Base-by-base conservation (phyloP, 768 basidiomycete genomes). In the Mycena vulgaris region DNA sequence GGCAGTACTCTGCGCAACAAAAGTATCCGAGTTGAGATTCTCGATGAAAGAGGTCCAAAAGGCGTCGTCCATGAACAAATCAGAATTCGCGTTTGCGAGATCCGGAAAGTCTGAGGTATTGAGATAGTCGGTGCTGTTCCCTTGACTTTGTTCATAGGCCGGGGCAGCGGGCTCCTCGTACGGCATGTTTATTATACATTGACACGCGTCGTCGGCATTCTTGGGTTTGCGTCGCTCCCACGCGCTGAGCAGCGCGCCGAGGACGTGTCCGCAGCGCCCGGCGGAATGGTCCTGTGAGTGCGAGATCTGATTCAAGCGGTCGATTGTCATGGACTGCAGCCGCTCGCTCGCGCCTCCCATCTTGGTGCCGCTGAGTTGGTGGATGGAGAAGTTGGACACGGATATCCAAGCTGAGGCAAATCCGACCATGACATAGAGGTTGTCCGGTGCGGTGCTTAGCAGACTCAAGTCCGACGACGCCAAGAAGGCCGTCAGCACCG, bases 331-430 rank as follows among this genome's bases (percentile, higher is more conserved):
- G 8, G 75, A 67, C 57, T 86, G 68, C 47, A 86, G 76, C 13
- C 76, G 70, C 68, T 84, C 83, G 55, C 79, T 82, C n/a, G 80
- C 80, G 8, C 82, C 83, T 0, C 80, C 78, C 39, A 86, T 74
- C 19, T 80, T 80, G 42, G 78, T 75, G 11, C 78, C 77, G 0
- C 72, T 70, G 28, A 80, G 75, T 65, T 86, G 82, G 28, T 79
- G 67, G 28, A 84, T 76, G 52, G 76, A 80, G 75, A 85, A 85
- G 73, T 86, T 87, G 47, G 81, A 79, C 14, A 83, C 76, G 57
- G 87, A 80, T 56, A 87, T 67, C 55, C 80, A 85, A 2, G 84
- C 79, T 7, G 86, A 83, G 47, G 86, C 83, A 59, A 86, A 84
- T 0, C 80, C 76, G 51, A 86, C 77, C 80, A 87, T 81, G 33